Conservation (phyloP, 1,284 basidiomycete species). For the Mycosarcoma maydis region DNA sequence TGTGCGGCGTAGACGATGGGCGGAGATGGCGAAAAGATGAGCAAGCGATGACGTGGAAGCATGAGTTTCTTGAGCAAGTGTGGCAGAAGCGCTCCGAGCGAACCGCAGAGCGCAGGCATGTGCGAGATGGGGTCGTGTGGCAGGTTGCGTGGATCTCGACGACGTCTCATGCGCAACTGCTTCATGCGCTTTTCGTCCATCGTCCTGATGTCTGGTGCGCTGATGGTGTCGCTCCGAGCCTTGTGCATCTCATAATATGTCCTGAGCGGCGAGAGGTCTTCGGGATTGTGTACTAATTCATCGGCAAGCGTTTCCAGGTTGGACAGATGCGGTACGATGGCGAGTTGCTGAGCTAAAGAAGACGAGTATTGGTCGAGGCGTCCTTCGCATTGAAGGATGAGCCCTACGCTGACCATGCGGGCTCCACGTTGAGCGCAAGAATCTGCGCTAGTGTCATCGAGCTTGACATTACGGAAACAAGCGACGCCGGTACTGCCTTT, state of each 20-base stretch:
- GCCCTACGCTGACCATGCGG: slow-evolving; percentile 51
- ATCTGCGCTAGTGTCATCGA: slow-evolving; percentile 15
- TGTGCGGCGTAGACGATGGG: slow-evolving; percentile 41
- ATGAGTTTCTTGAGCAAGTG: slow-evolving; percentile 53
- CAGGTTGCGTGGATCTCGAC: slow-evolving; percentile 36
- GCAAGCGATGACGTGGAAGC: slow-evolving; percentile 41
- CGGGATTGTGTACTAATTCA: slow-evolving; percentile 20
- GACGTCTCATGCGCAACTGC: slow-evolving; percentile 38
- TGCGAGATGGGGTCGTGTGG: slow-evolving; percentile 44
- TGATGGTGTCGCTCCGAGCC: neutral
- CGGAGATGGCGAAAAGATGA: slow-evolving; percentile 50
- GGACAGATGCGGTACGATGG: slow-evolving; percentile 41
- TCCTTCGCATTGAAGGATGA: slow-evolving; percentile 29
- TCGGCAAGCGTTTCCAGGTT: slow-evolving; percentile 43
- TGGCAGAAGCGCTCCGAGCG: slow-evolving; percentile 54
- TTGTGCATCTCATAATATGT: slow-evolving; percentile 32
- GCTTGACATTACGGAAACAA: slow-evolving; percentile 46
- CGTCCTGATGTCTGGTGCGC: neutral
- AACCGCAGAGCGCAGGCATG: slow-evolving; percentile 50
- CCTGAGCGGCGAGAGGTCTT: slow-evolving; percentile 13
- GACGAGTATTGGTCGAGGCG: slow-evolving; percentile 15
- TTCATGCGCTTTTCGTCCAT: slow-evolving; percentile 36
- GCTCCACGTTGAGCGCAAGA: slow-evolving; percentile 43
- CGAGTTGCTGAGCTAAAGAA: slow-evolving; percentile 36
- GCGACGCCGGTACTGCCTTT: slow-evolving; percentile 42